Evolutionary conservation across 2,329 filamentous ascomycete genomes (phyloP), one percentile per base, ranked within the genome.

Genomic region (Pyrenochaeta sp.): DNA sequence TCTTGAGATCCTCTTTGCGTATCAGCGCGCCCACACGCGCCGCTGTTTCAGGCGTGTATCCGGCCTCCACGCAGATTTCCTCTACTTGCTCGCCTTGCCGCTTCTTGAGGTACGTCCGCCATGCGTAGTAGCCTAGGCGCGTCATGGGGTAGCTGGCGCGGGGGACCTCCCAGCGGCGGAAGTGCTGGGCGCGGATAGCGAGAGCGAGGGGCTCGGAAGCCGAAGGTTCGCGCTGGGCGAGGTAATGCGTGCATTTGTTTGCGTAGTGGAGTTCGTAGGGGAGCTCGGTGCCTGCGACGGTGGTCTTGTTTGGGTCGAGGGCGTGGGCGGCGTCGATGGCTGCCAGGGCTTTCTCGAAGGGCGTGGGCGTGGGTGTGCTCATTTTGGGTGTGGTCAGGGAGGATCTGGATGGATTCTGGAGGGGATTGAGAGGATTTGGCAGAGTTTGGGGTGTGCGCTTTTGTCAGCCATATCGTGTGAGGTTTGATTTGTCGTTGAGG

Each of bases 241-340:
- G 84, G 79, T 88, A 94, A 21, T 76, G 73, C 36, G 87, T 90
- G 87, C 92, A 92, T 70, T 90, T 85, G 36, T 80, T 79, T 6
- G 90, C 89, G 67, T 95, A 95, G 74, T 90, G 85, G 1, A 93
- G 83, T 72, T 95, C 90, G 72, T 90, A 91, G 1, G 89, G 87
- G 1, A 85, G 60, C 38, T 72, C 59, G 22, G 69, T 64, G 47
- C 67, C 72, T 40, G 77, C 71, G 43, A 54, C 15, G 11, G 73
- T 76, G 36, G 77, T 69, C 46, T 77, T 79, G 61, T 76, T 87
- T 3, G 88, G 87, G 67, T 91, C 88, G 53, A 80, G 71, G 42
- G 82, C 74, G 71, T 90, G 88, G 0, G 87, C 89, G 41, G 81
- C 79, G 73, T 94, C 89, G 63, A 95, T 92, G 55, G 84, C 78